Evolutionary conservation across 441 rosid genomes (phyloP), one percentile per base, ranked within the genome.

Genomic region (Isatis lusitanica): DNA sequence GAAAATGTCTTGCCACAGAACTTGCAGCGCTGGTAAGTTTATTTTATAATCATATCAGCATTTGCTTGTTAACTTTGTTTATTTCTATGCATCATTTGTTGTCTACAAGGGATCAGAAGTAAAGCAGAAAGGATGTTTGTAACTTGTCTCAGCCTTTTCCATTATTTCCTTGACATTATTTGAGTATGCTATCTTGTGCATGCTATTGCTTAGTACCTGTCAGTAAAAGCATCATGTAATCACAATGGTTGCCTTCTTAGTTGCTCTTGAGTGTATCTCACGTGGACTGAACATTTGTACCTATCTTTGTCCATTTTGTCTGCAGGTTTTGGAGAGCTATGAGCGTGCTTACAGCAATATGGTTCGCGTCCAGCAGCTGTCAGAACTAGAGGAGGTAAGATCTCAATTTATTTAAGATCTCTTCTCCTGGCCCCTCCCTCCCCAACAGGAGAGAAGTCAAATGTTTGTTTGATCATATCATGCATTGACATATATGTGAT

Each of bases 351-450:
- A 96, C 75, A 88, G 66, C 83, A 91, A 96, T 79, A 96, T 96
- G 99, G 94, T 96, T 75, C 96, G 98, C 57, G 98, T 96, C 74
- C 99, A 96, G 86, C 99, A 93, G 84, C 86, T 96, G 30, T 88
- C 98, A 57, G 99, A 96, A 81, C 80, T 96, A 52, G 99, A 96
- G 77, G 99, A 96, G 99, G 99, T 96, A 62, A 77, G 68, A 74
- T 78, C 66, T 67, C 73, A 55, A 52, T 66, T 53, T 55, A 69
- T 69, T 63, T 7, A 70, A 56, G 15, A 56, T 57, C 48, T 52
- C 74, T 66, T 35, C 46, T 77, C 68, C 59, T 66, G 48, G 59
- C 28, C 18, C 28, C 18, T 36, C 53, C 48, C 42, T 73, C 31
- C 69, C 55, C 62, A 66, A 61, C 44, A 66, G 70, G 69, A 60